phyloP scores from a whole-genome alignment of 2,329 filamentous ascomycete species.

The Akanthomyces muscarius region DNA sequence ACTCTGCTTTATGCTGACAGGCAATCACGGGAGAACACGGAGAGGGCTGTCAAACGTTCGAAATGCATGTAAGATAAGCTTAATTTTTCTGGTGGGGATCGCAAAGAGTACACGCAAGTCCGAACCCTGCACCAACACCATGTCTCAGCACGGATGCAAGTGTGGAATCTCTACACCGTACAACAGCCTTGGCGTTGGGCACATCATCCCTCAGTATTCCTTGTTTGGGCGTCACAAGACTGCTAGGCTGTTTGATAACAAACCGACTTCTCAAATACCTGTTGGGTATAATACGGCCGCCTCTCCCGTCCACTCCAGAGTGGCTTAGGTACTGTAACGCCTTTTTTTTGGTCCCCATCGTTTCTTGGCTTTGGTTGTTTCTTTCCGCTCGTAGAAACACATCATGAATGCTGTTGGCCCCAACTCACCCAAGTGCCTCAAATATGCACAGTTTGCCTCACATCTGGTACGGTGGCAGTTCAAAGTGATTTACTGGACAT shows the following conservation, averaged over 20 bases:
- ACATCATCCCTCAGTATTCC: neutral
- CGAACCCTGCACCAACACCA: neutral
- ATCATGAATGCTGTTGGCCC: slow-evolving; percentile 2
- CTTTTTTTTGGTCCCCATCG: too few relatives aligned
- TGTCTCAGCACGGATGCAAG: slow-evolving; percentile 4
- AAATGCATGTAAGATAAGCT: slow-evolving; percentile 2
- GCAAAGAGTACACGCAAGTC: neutral
- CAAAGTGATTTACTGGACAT: slow-evolving; percentile 43
- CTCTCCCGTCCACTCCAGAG: neutral
- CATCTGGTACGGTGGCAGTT: slow-evolving; percentile 40
- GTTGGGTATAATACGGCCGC: neutral
- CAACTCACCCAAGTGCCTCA: slow-evolving; percentile 26
- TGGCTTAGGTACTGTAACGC: neutral
- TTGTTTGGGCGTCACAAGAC: neutral
- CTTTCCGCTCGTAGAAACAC: neutral
- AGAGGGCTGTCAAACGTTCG: neutral
- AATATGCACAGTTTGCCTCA: slow-evolving; percentile 43
- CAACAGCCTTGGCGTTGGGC: slow-evolving; percentile 4
- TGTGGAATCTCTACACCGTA: neutral
- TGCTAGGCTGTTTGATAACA: neutral
- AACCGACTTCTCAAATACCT: neutral
- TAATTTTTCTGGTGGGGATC: neutral
- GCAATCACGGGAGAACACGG: neutral
- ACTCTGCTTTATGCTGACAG: neutral
- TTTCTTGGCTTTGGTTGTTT: too few relatives aligned